Base-by-base conservation (phyloP, 768 basidiomycete genomes). In the Kwoniella shandongensis region DNA sequence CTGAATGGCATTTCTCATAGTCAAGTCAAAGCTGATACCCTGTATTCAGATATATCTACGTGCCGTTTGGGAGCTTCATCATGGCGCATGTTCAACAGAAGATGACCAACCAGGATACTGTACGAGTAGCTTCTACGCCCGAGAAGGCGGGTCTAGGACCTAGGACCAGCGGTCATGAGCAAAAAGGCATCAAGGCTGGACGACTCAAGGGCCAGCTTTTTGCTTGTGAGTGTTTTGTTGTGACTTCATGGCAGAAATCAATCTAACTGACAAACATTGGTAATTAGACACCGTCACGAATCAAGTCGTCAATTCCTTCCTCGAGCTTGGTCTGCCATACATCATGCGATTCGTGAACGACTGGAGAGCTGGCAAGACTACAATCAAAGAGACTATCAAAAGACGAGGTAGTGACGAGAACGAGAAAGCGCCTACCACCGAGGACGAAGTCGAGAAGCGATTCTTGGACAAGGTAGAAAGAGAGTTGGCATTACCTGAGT, bases 121-220 rank as follows among this genome's bases (percentile, higher is more conserved):
- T 67, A 70, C 65, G 69, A 72, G 36, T 73, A n/a, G 76, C 76
- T 4, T 57, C 70, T 26, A 62, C 68, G 10, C 73, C 77, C 15
- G 77, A 70, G 7, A 67, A 73, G 29, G 78, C 58, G 13, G 73
- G 72, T 39, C 55, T 71, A 1, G 69, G 66, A 10, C 67, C 70
- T 3, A 58, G 51, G 39, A 72, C 66, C 5, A 63, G 55, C 36
- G 67, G 67, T 0, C 30, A 51, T 3, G 54, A 68, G 49, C 70
- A 72, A 53, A 67, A 68, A 39, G 55, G 52, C 27, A 67, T 74
- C 65, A 72, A 72, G 54, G 70, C 77, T 30, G 73, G 75, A n/a
- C 64, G 94, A 54, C 79, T 98, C 52, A 83, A 87, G 74, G 86
- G 88, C 39, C 91, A 98, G 79, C 88, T 97, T 84, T 93, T 96